Percentiles rank a stretch among this genome's conserved stretches.
Evolutionary conservation across 306 rosid species (phyloP).

Genomic region (Luffa aegyptiaca): DNA sequence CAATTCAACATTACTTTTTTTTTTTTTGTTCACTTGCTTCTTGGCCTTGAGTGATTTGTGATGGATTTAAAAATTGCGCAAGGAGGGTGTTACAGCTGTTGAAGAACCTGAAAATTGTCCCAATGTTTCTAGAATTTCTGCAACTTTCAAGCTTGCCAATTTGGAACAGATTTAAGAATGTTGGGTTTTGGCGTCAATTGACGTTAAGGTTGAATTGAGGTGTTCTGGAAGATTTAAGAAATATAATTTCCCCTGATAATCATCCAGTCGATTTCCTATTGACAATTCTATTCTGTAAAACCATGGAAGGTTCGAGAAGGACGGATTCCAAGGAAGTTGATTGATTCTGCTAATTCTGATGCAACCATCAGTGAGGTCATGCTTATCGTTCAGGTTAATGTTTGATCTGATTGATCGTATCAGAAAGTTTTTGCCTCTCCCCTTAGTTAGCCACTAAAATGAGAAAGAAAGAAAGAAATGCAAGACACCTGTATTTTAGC

Average conservation of each 20-base stretch:
- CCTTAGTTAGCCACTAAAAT: background rate
- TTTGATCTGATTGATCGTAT: background rate
- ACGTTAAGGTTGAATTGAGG: conserved; percentile 35
- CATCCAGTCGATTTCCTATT: background rate
- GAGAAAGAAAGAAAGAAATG: background rate
- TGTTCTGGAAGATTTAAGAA: background rate
- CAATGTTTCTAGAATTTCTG: conserved; percentile 62
- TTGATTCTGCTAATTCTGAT: conserved; percentile 39
- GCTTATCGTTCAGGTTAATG: conserved; percentile 73
- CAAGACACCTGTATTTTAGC: background rate
- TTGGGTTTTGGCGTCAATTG: conserved; percentile 94
- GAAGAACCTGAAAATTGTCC: conserved; percentile 87
- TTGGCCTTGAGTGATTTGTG: conserved; percentile 15
- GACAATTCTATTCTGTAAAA: conserved; percentile 11
- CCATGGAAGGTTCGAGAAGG: conserved; percentile 84
- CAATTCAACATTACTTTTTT: conserved; percentile 11
- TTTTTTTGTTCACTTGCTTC: conserved; percentile 13
- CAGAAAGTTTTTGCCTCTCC: background rate
- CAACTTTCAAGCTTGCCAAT: conserved; percentile 61
- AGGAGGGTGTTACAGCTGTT: conserved; percentile 98
- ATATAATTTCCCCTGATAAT: background rate
- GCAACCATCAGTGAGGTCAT: conserved; percentile 62
- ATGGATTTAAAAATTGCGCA: conserved; percentile 20
- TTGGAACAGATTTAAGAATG: conserved; percentile 90
- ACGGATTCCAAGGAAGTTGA: conserved; percentile 36